These are phyloP conservation scores for Ustilago loliicola DNA, from an alignment of 1,284 basidiomycete genomes.

Conservation along the genomic window DNA sequence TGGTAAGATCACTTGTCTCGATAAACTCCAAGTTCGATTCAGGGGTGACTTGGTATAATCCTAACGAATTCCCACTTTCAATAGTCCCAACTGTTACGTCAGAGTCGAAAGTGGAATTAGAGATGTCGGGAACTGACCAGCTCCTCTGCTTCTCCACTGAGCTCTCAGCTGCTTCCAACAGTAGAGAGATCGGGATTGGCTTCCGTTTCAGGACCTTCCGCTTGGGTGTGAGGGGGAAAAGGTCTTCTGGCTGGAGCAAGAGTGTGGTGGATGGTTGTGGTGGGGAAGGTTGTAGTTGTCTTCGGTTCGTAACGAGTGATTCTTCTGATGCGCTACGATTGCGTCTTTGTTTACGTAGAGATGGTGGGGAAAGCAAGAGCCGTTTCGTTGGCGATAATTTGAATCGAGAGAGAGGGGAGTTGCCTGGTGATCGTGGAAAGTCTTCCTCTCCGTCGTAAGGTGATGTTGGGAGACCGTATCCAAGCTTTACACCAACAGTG, in stretches of 20 bases:
- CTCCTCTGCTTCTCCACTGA: conserved; percentile 5
- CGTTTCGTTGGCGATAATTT: not conserved
- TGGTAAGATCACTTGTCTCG: too few relatives aligned
- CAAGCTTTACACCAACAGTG: conserved; percentile 9
- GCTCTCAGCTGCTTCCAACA: not conserved
- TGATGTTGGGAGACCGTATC: not conserved
- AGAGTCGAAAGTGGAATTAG: not conserved
- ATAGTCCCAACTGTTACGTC: not conserved
- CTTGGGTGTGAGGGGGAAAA: not conserved
- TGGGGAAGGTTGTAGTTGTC: conserved; percentile 15
- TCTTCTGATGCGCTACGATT: conserved; percentile 5
- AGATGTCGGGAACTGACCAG: conserved; percentile 14
- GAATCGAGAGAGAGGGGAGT: conserved; percentile 18
- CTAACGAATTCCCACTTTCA: not conserved
- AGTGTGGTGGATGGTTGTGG: not conserved
- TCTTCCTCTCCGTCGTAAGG: not conserved
- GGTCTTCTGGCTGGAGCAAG: not conserved
- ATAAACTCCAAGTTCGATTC: too few relatives aligned
- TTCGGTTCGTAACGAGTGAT: not conserved
- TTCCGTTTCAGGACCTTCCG: conserved; percentile 18
- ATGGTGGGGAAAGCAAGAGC: not conserved
- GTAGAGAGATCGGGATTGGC: conserved; percentile 27
- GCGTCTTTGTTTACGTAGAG: not conserved
- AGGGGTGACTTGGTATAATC: not conserved
- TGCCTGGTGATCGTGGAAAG: conserved; percentile 17